Evolutionary conservation across 1,284 basidiomycete species (phyloP), one percentile per base, ranked within the genome.

Genomic region (Rhodotorula sp.): DNA sequence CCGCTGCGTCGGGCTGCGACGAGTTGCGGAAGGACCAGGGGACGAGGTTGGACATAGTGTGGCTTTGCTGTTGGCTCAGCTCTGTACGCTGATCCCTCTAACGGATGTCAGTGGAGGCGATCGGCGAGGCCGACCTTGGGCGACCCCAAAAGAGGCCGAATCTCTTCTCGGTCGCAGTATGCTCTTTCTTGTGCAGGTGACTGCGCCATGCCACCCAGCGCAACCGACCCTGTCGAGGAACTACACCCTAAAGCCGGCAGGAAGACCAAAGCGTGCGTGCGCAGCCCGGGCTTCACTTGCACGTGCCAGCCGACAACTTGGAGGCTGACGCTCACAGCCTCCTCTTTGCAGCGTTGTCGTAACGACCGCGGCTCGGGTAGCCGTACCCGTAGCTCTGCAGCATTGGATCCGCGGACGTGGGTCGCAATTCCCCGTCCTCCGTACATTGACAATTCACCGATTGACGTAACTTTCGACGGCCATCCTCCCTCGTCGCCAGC

Each of bases 21-120:
- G 49, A 42, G n/a, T 15, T 42, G 17, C 33, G 30, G 5, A 63
- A 33, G 15, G 54, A 33, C 46, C 29, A 48, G 0, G 68, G 64
- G 37, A 62, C 14, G 24, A 67, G 45, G 58, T 67, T 70, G 18
- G 69, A 67, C 69, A 69, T 69, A n/a, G 37, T 12, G 12, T 42
- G 37, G 10, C 8, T n/a, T 57, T 8, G 37, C 10, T 12, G 42
- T 3, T 8, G 18, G 44, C 4, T 7, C n/a, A n/a, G 14, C 20
- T 1, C 37, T 10, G 10, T 12, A 8, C 8, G 37, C 7, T 12
- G 37, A 42, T 42, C 37, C 37, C 37, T 42, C 37, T 42, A 12
- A 42, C 37, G 37, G 14, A n/a, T n/a, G 37, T 1, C 37, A 42
- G 37, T 42, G 37, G 37, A 42, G 37, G 56, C 24, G 30, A 20